Percentiles rank a stretch among this genome's conserved stretches.
Conservation (phyloP, 2,329 filamentous ascomycete species). For the Trichoderma asperellum region DNA sequence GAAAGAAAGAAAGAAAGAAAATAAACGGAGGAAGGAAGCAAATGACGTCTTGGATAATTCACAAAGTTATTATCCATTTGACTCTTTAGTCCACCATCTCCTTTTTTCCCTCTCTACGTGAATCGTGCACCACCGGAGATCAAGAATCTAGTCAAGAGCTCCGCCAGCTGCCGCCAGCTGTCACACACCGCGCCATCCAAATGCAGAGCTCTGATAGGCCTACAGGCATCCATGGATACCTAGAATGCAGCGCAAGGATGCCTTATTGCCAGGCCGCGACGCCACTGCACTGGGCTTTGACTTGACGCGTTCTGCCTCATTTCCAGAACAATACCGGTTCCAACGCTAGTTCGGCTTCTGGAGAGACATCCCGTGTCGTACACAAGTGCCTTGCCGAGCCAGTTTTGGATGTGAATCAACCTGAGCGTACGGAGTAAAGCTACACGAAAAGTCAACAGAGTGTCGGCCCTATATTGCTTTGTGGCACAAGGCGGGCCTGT, state of each 20-base stretch:
- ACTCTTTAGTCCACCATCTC: neutral
- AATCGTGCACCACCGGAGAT: neutral
- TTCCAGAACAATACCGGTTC: slow-evolving; percentile 31
- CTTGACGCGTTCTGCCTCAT: slow-evolving; percentile 29
- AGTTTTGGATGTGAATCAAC: slow-evolving; percentile 15
- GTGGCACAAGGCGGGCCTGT: slow-evolving; percentile 18
- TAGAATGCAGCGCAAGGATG: slow-evolving; percentile 27
- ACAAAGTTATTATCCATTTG: neutral
- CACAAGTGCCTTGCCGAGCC: slow-evolving; percentile 3
- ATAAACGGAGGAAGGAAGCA: neutral
- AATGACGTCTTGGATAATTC: neutral
- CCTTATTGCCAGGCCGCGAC: slow-evolving; percentile 27
- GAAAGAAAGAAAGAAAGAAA: neutral
- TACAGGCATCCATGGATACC: neutral
- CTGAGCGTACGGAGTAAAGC: slow-evolving; percentile 1
- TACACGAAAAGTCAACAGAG: slow-evolving; percentile 2
- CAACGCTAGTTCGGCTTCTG: slow-evolving; percentile 27
- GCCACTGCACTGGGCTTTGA: neutral
- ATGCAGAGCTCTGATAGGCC: neutral
- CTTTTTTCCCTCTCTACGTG: neutral
- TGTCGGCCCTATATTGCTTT: slow-evolving; percentile 4
- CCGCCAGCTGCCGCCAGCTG: slow-evolving; percentile 19
- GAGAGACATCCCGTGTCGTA: slow-evolving; percentile 23
- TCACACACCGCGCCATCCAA: neutral
- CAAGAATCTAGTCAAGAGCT: neutral